Conservation (phyloP, 2,329 filamentous ascomycete genomes). For the Botrytis sinoallii region DNA sequence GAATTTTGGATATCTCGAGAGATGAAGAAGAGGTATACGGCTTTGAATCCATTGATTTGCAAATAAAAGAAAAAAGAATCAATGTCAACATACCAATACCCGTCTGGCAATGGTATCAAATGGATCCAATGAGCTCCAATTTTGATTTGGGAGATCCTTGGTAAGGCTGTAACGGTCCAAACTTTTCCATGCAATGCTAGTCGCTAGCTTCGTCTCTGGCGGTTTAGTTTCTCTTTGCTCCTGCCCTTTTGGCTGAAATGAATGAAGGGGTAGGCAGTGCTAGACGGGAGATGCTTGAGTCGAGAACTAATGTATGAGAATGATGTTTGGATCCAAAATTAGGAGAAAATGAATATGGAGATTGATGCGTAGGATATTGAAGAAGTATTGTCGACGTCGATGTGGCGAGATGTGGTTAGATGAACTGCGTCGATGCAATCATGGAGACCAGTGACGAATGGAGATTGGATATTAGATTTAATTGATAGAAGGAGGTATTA, state of each 20-base stretch:
- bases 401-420: neutral
- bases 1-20: neutral
- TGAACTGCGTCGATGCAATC: neutral
- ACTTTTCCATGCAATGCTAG: neutral
- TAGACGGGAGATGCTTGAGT: neutral
- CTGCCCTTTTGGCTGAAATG: neutral
- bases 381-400: neutral
- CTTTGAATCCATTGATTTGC: constrained; percentile 1
- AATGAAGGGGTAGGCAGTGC: constrained; percentile 2
- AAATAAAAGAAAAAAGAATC: neutral
- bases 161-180: neutral
- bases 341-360: constrained; percentile 1
- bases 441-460: neutral
- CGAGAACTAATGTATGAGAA: neutral
- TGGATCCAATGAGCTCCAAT: neutral
- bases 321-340: neutral
- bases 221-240: neutral
- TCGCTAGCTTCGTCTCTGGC: neutral
- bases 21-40: neutral
- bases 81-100: neutral
- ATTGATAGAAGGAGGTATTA: neutral
- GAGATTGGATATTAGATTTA: too few species aligned
- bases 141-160: constrained; percentile 5
- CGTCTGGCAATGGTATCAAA: neutral
- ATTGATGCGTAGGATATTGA: neutral